Evolutionary conservation across 768 basidiomycete genomes (phyloP).

Genomic region (Floccularia luteovirens): DNA sequence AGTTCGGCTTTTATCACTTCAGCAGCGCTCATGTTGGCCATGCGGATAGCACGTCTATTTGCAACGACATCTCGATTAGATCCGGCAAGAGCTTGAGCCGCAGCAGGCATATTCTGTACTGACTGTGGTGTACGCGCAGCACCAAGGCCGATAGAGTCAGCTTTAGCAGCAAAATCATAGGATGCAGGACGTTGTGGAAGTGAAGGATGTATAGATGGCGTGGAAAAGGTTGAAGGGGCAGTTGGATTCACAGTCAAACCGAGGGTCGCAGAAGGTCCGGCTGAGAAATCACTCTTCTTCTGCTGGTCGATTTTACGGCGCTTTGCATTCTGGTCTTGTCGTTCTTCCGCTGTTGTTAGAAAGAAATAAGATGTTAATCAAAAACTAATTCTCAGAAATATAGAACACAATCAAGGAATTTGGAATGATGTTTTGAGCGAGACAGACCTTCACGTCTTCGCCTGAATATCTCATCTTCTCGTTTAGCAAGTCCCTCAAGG

Average conservation of each 20-base stretch:
- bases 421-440: slow-evolving; percentile 9
- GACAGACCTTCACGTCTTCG: slow-evolving; percentile 84
- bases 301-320: slow-evolving; percentile 66
- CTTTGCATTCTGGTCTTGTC: slow-evolving; percentile 89
- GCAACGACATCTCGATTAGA: slow-evolving; percentile 89
- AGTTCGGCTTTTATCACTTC: slow-evolving; percentile 90
- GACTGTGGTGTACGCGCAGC: slow-evolving; percentile 55
- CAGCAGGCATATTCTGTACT: slow-evolving; percentile 46
- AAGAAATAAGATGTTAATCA: slow-evolving; percentile 21
- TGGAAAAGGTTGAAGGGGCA: slow-evolving; percentile 17
- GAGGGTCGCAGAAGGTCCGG: slow-evolving; percentile 42
- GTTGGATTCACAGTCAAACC: slow-evolving; percentile 35
- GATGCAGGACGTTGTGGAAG: slow-evolving; percentile 51
- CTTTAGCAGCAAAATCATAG: slow-evolving; percentile 66
- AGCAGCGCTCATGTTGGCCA: slow-evolving; percentile 96
- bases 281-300: slow-evolving; percentile 25
- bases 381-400: slow-evolving; percentile 11
- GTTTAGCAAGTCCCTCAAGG: slow-evolving; percentile 86
- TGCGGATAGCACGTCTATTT: slow-evolving; percentile 83
- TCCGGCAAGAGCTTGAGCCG: slow-evolving; percentile 69
- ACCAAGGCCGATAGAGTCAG: slow-evolving; percentile 73
- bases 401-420: slow-evolving; percentile 7
- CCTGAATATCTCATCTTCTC: slow-evolving; percentile 95
- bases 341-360: slow-evolving; percentile 70
- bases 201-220: slow-evolving; percentile 41